These are phyloP conservation scores for Calonectria henricotiae DNA, from an alignment of 2,329 filamentous ascomycete genomes.

Conservation along the genomic window DNA sequence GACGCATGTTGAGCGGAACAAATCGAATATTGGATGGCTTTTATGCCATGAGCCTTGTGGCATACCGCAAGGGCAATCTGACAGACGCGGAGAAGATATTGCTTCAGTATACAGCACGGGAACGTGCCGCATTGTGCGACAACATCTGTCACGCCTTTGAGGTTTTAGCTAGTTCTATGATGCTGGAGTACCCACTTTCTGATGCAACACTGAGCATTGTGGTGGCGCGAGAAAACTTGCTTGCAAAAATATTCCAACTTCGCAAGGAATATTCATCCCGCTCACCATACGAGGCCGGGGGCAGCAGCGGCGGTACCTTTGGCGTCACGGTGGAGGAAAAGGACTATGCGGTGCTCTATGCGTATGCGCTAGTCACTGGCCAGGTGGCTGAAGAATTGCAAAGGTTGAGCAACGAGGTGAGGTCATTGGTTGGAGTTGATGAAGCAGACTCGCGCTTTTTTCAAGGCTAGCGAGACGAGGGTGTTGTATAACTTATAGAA, in stretches of 20 bases:
- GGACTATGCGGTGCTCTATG: conserved; percentile 94
- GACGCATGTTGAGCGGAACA: conserved; percentile 83
- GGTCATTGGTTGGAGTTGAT: conserved; percentile 45
- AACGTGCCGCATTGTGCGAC: conserved; percentile 86
- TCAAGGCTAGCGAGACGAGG: neutral
- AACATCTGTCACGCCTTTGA: conserved; percentile 90
- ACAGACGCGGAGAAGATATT: conserved; percentile 87
- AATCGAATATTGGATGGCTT: conserved; percentile 91
- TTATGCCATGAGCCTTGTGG: conserved; percentile 95
- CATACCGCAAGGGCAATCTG: conserved; percentile 83
- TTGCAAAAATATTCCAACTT: conserved; percentile 91
- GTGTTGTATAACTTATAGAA: neutral
- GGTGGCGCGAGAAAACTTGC: conserved; percentile 84
- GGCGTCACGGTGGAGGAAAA: conserved; percentile 72
- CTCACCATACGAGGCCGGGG: conserved; percentile 45
- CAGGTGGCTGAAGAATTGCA: conserved; percentile 77
- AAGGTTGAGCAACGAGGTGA: conserved; percentile 69
- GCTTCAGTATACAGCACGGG: conserved; percentile 82
- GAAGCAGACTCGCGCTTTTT: conserved; percentile 47
- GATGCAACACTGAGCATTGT: conserved; percentile 89
- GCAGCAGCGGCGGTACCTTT: conserved; percentile 40
- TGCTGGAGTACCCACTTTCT: conserved; percentile 92
- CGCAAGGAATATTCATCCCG: conserved; percentile 74
- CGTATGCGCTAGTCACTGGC: conserved; percentile 82
- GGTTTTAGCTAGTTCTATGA: conserved; percentile 92